Conservation (phyloP, 768 basidiomycete genomes). For the Coprinellus micaceus region DNA sequence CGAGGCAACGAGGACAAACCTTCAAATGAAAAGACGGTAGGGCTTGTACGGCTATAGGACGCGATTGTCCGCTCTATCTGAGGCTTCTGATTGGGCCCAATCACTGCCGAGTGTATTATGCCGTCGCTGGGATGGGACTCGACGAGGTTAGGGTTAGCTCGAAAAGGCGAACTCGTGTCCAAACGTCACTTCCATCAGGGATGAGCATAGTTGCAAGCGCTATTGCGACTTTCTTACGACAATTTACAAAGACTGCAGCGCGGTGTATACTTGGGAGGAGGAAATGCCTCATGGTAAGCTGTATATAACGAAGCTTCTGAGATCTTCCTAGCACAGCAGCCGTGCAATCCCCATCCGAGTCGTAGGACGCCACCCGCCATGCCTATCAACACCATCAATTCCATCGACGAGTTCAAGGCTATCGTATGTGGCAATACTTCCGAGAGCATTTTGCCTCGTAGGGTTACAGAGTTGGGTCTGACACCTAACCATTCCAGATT, state of each 20-base stretch:
- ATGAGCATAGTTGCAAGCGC: background rate
- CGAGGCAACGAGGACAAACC: no score
- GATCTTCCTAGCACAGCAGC: background rate
- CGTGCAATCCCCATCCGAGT: background rate
- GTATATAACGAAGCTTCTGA: conserved; percentile 3
- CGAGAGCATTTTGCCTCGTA: no score
- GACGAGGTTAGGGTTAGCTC: no score
- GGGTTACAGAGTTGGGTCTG: background rate
- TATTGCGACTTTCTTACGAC: background rate
- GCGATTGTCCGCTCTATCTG: no score
- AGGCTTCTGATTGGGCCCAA: no score
- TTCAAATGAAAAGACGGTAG: no score
- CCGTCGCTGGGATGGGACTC: no score
- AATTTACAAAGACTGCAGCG: background rate
- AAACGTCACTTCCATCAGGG: no score
- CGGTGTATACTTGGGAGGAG: no score
- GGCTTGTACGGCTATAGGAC: no score
- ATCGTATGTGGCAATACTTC: conserved; percentile 8
- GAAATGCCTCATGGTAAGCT: background rate
- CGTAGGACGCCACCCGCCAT: conserved; percentile 6
- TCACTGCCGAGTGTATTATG: no score
- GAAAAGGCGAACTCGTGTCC: no score
- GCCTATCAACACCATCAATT: conserved; percentile 8
- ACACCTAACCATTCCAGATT: conserved; percentile 30
- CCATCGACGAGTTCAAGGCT: conserved; percentile 6